These are phyloP conservation scores for Adansonia rubrostipa DNA, from an alignment of 441 rosid species.

Conservation along the genomic window DNA sequence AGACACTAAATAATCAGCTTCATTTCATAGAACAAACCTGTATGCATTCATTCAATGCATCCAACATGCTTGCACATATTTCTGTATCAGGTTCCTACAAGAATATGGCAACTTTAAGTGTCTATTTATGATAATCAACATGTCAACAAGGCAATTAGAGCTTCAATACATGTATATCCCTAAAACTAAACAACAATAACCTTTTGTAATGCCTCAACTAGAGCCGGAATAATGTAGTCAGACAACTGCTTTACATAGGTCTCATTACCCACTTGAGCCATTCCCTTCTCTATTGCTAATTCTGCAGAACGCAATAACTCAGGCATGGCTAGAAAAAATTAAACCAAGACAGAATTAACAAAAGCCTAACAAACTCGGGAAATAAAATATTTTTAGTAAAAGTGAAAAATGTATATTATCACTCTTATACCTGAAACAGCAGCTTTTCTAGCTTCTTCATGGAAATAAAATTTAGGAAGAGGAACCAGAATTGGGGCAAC, in stretches of 20 bases:
- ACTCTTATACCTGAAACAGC: conserved; percentile 88
- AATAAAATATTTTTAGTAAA: neutral
- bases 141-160: conserved; percentile 10
- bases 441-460: conserved; percentile 99
- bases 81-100: conserved; percentile 98
- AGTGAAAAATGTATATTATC: neutral
- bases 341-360: neutral
- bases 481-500: conserved; percentile 95
- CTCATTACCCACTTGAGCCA: conserved; percentile 80
- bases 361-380: neutral
- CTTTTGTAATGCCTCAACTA: conserved; percentile 96
- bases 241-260: conserved; percentile 88
- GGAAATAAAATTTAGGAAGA: conserved; percentile 93
- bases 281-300: conserved; percentile 89
- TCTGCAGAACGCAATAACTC: conserved; percentile 92
- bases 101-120: conserved; percentile 24
- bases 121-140: conserved; percentile 9
- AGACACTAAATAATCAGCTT: neutral
- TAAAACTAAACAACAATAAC: conserved; percentile 42
- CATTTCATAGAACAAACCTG: conserved; percentile 57
- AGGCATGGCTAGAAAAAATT: conserved; percentile 76
- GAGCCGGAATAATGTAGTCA: conserved; percentile 85
- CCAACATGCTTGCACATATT: conserved; percentile 93
- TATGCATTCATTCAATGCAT: conserved; percentile 88
- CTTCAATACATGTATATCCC: neutral